Percentiles rank a stretch among this genome's conserved stretches.
phyloP scores from a whole-genome alignment of 768 basidiomycete species.

The Coprinopsis sp. region DNA sequence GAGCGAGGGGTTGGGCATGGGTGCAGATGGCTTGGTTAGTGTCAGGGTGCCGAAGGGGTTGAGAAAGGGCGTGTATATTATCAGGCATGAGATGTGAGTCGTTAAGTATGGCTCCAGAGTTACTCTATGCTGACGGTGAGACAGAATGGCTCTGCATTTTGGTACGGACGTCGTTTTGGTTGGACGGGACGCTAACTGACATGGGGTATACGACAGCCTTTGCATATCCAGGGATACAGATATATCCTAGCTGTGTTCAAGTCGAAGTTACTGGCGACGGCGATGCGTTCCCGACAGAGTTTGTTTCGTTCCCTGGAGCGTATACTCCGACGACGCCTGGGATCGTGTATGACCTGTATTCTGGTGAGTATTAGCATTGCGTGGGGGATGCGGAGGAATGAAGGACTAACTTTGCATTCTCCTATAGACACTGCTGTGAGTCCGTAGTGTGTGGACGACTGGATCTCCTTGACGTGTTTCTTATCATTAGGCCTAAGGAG shows the following conservation, averaged over 20 bases:
- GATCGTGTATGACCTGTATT: constrained; percentile 27
- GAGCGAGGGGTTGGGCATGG: too few species aligned
- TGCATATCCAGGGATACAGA: neutral
- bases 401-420: neutral
- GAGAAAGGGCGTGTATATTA: too few species aligned
- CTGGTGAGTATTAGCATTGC: constrained; percentile 14
- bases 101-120: too few species aligned
- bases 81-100: too few species aligned
- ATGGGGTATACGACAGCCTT: too few species aligned
- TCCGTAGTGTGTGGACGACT: neutral
- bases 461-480: neutral
- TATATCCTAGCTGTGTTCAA: neutral
- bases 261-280: neutral
- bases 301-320: constrained; percentile 1
- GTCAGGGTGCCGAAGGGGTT: too few species aligned
- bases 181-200: too few species aligned
- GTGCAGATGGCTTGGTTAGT: too few species aligned
- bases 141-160: too few species aligned
- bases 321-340: neutral
- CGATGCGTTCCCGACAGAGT: neutral
- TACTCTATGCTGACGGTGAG: too few species aligned
- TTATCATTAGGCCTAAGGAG: constrained; percentile 4
- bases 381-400: neutral
- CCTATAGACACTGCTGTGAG: neutral
- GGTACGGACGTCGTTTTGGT: too few species aligned